These are phyloP conservation scores for Auriculariales sp. DNA, from an alignment of 768 basidiomycete species.

Conservation along the genomic window DNA sequence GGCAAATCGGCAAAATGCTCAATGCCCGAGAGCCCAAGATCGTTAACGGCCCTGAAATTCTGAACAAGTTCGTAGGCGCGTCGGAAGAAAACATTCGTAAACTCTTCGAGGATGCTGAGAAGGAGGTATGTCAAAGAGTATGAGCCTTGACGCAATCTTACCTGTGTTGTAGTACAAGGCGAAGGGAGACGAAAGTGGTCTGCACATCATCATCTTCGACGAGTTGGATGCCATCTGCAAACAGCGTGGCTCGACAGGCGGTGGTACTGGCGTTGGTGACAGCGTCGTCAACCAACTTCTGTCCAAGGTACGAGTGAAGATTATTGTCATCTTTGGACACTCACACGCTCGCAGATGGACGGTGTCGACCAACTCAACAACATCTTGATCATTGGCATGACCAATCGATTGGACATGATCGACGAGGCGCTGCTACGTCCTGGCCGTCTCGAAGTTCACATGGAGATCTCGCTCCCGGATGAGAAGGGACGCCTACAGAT, in stretches of 20 bases:
- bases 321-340: not conserved
- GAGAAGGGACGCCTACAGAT: slow-evolving; percentile 88
- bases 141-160: slow-evolving; percentile 4
- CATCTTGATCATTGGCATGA: slow-evolving; percentile 99
- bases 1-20: slow-evolving; percentile 98
- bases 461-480: slow-evolving; percentile 97
- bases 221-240: slow-evolving; percentile 98
- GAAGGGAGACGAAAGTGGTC: slow-evolving; percentile 89
- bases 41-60: slow-evolving; percentile 94
- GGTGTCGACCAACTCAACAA: slow-evolving; percentile 98
- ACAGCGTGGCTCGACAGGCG: slow-evolving; percentile 85
- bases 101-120: slow-evolving; percentile 95
- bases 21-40: slow-evolving; percentile 97
- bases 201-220: slow-evolving; percentile 99
- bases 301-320: slow-evolving; percentile 53
- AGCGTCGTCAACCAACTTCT: slow-evolving; percentile 96
- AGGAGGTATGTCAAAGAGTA: slow-evolving; percentile 46
- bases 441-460: slow-evolving; percentile 96
- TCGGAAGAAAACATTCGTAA: slow-evolving; percentile 97
- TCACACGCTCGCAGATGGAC: slow-evolving; percentile 64
- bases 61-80: slow-evolving; percentile 94
- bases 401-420: slow-evolving; percentile 95
- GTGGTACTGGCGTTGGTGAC: slow-evolving; percentile 95
- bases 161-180: slow-evolving; percentile 66
- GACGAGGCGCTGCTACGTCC: slow-evolving; percentile 95